Percentiles rank a stretch among this genome's conserved stretches.
These are phyloP conservation scores for Narthecium ossifragum DNA, from an alignment of 106 monocot species.

Conservation along the genomic window DNA sequence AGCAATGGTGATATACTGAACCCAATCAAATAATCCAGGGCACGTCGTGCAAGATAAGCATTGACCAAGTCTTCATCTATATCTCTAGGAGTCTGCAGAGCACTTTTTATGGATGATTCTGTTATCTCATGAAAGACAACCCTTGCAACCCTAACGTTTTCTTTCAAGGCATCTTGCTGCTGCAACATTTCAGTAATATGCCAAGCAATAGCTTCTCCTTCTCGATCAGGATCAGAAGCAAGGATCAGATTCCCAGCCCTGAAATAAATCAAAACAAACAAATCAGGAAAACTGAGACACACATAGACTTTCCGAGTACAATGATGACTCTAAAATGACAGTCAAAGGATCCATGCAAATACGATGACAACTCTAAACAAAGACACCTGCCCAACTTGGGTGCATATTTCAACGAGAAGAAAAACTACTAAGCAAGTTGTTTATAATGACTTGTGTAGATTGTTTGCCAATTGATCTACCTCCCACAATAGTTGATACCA, in stretches of 20 bases:
- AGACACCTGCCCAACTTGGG: too few relatives aligned
- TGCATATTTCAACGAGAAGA: too few relatives aligned
- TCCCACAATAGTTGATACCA: too few relatives aligned
- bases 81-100: slow-evolving; percentile 67
- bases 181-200: slow-evolving; percentile 88
- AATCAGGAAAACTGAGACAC: too few relatives aligned
- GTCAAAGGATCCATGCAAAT: too few relatives aligned
- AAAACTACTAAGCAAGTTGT: too few relatives aligned
- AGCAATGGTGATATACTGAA: slow-evolving; percentile 92
- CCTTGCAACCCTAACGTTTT: slow-evolving; percentile 57
- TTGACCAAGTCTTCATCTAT: slow-evolving; percentile 84
- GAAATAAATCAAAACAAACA: too few relatives aligned
- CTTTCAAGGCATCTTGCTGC: slow-evolving; percentile 79
- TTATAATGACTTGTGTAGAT: too few relatives aligned
- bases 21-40: slow-evolving; percentile 95
- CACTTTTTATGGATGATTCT: slow-evolving; percentile 68
- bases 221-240: slow-evolving; percentile 97
- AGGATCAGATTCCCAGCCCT: slow-evolving; percentile 89
- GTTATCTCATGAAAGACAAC: slow-evolving; percentile 99
- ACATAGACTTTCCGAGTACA: too few relatives aligned
- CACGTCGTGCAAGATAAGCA: slow-evolving; percentile 94
- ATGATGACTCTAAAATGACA: too few relatives aligned
- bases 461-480: too few relatives aligned
- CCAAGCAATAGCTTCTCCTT: slow-evolving; percentile 99
- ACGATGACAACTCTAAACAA: too few relatives aligned